Evolutionary conservation across 2,329 filamentous ascomycete species (phyloP), one percentile per base, ranked within the genome.

Genomic region (Fonsecaea monophora): DNA sequence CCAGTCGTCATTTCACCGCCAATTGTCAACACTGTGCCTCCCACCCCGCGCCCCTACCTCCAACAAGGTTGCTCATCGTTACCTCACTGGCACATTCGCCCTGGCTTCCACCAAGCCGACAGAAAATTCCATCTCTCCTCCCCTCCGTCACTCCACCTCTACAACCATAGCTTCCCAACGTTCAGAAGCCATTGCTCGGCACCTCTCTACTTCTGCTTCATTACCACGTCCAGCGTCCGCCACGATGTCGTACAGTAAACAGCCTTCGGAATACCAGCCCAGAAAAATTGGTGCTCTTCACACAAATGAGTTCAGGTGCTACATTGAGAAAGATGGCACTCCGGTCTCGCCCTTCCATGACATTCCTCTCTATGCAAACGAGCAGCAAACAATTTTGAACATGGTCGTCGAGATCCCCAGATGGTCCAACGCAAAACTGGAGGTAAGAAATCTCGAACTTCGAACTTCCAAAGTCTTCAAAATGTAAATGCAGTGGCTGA

Each of bases 391-490:
- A 75, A 85, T 98, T 80, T 87, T 99, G 78, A 99, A 99, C 90
- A 99, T 99, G 95, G 81, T 99, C 72, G 95, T 99, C 76, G 95
- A 99, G 90, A 97, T 99, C 77, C 95, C 95, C 77, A 90, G 95
- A 85, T 99, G 95, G 95, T 97, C 94, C 85, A 99, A 99, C 84
- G 95, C 91, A 77, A 99, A 99, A 89, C 92, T 96, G 82, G 95
- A 99, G 91, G 94, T 97, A 81, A 74, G 90, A 12, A n/a, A 32
- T 32, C 18, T 54, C 8, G 30, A 15, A 54, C 21, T 25, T 25
- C 21, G 21, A 21, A 21, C 21, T 21, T 21, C 7, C 34, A 66
- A 69, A 45, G 56, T 69, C 64, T 34, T 65, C 15, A 62, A 65
- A 25, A 25, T 25, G 25, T 25, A 60, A 53, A 15, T 35, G 40